Percentiles rank a stretch among this genome's conserved stretches.
phyloP scores from a whole-genome alignment of 192 early-diverging fungal species.

The Gigaspora rosea region DNA sequence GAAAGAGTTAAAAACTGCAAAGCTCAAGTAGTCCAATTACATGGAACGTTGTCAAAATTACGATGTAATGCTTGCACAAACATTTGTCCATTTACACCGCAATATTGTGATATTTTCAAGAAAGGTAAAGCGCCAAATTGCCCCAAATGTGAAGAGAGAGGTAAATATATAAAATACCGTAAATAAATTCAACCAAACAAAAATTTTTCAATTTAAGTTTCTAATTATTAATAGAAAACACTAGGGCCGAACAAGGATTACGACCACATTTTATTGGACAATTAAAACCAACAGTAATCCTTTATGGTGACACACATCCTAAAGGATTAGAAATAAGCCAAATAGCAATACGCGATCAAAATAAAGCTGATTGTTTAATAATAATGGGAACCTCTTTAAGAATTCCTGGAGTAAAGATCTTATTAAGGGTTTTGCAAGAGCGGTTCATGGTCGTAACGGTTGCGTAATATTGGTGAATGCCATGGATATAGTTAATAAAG shows the following conservation, averaged over 20 bases:
- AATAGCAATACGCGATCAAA: conserved; percentile 56
- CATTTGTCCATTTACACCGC: conserved; percentile 61
- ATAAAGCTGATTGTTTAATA: conserved; percentile 73
- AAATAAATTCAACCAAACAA: not conserved
- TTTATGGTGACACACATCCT: conserved; percentile 92
- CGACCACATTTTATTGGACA: conserved; percentile 73
- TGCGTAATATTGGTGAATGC: conserved; percentile 75
- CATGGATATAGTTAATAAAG: conserved; percentile 59
- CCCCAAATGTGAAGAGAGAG: conserved; percentile 51
- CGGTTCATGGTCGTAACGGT: conserved; percentile 58
- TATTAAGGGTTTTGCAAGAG: conserved; percentile 70
- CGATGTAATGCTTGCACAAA: conserved; percentile 85
- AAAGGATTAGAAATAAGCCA: conserved; percentile 68
- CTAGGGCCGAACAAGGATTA: conserved; percentile 69
- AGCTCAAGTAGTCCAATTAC: too few species aligned
- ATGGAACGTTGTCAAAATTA: conserved; percentile 68
- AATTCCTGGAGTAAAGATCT: conserved; percentile 76
- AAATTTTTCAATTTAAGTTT: not conserved
- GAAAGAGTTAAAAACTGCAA: too few species aligned
- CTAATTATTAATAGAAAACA: conserved; percentile 34
- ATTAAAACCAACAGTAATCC: conserved; percentile 88
- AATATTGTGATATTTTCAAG: conserved; percentile 63
- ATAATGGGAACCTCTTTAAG: conserved; percentile 91
- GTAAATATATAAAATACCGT: conserved; percentile 23
- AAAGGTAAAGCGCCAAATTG: conserved; percentile 73